Conservation (phyloP, 148 eudicot genomes). For the Beta vulgaris region DNA sequence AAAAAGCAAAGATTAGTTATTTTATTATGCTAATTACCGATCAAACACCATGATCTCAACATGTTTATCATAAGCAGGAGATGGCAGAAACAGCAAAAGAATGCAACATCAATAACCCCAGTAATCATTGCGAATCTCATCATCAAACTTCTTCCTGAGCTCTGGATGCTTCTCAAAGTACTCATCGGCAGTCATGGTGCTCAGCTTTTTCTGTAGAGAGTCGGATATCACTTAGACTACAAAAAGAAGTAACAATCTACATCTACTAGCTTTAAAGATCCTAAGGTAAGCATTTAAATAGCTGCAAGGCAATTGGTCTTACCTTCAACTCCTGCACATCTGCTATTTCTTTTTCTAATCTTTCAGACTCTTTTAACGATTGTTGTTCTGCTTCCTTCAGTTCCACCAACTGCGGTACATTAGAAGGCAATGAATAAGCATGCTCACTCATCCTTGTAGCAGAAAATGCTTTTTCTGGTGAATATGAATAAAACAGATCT, state of each 20-base stretch:
- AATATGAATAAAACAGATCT: not conserved
- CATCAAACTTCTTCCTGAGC: slow-evolving; percentile 92
- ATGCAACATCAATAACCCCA: slow-evolving; percentile 66
- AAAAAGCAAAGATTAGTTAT: not conserved
- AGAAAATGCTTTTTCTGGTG: not conserved
- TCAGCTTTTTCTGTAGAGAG: slow-evolving; percentile 61
- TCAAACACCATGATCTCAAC: slow-evolving; percentile 15
- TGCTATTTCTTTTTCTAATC: slow-evolving; percentile 86
- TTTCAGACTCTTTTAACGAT: slow-evolving; percentile 85
- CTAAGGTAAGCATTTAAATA: not conserved
- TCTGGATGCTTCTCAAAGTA: slow-evolving; percentile 96
- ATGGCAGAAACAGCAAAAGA: not conserved
- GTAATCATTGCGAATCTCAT: slow-evolving; percentile 91
- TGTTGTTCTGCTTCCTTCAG: slow-evolving; percentile 80
- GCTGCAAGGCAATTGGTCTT: not conserved
- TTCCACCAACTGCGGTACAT: slow-evolving; percentile 64
- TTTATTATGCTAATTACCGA: slow-evolving; percentile 18
- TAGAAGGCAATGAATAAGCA: not conserved
- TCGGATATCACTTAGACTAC: not conserved
- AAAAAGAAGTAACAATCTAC: not conserved
- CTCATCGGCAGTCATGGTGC: slow-evolving; percentile 99
- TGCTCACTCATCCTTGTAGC: not conserved
- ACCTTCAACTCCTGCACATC: slow-evolving; percentile 97
- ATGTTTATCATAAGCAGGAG: slow-evolving; percentile 7
- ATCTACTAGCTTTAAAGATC: not conserved